Conservation (phyloP, 2,329 filamentous ascomycete genomes). For the Colletotrichum theobromicola region DNA sequence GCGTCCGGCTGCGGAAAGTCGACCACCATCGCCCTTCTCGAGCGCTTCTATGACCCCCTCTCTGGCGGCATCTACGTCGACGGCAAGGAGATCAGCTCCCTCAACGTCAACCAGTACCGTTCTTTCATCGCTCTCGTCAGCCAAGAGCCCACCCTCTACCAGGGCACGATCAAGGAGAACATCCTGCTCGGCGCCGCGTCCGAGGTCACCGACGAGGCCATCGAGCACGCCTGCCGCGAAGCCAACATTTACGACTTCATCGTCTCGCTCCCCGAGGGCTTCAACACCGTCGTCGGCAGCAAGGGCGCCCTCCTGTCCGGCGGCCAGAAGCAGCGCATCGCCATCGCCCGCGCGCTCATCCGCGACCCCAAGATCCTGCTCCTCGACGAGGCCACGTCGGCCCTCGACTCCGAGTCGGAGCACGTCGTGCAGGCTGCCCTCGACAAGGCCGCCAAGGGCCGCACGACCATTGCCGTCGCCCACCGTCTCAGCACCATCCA, state of each 20-base stretch:
- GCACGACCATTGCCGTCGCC: slow-evolving; percentile 93
- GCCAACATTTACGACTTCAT: slow-evolving; percentile 95
- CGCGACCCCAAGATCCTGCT: slow-evolving; percentile 89
- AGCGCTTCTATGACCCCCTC: slow-evolving; percentile 93
- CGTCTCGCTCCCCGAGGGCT: slow-evolving; percentile 82
- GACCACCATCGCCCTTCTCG: slow-evolving; percentile 88
- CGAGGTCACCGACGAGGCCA: slow-evolving; percentile 71
- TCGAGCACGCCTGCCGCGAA: slow-evolving; percentile 83
- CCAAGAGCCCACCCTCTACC: slow-evolving; percentile 94
- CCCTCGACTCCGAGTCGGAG: slow-evolving; percentile 78
- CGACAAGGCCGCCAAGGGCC: slow-evolving; percentile 80
- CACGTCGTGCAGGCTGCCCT: slow-evolving; percentile 82
- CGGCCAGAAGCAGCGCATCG: slow-evolving; percentile 93
- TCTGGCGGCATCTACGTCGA: slow-evolving; percentile 83
- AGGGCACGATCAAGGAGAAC: slow-evolving; percentile 90
- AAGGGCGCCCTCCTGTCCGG: slow-evolving; percentile 87
- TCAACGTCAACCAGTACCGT: slow-evolving; percentile 89
- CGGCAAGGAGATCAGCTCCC: slow-evolving; percentile 76
- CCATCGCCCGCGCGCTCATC: slow-evolving; percentile 88
- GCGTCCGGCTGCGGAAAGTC: slow-evolving; percentile 93
- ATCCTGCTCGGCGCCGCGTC: slow-evolving; percentile 78
- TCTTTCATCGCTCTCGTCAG: slow-evolving; percentile 85
- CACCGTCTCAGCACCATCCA: slow-evolving; percentile 93
- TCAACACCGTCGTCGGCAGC: slow-evolving; percentile 83
- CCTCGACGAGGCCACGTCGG: slow-evolving; percentile 81